Base-by-base conservation (phyloP, 2,329 filamentous ascomycete genomes). In the Beauveria bassiana region DNA sequence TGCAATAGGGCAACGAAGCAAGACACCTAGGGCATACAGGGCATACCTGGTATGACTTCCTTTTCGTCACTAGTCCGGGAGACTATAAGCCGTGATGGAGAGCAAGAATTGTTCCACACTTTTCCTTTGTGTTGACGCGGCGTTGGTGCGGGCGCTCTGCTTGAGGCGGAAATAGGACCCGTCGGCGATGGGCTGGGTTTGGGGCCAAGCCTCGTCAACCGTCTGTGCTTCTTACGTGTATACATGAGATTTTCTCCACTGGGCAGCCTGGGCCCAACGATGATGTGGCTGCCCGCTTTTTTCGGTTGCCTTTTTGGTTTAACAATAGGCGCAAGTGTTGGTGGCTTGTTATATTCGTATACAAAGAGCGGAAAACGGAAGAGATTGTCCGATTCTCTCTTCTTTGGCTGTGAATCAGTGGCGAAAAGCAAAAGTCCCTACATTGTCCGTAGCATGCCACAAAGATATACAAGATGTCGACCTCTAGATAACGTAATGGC, bases 121-220 rank as follows among this genome's bases (percentile, higher is more conserved):
- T 31, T 52, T 20, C 31, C 34, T 38, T 22, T 22, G 28, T 38
- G 20, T 20, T 40, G 31, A 34, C 40, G 28, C n/a, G 9, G 10
- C 46, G 22, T 50, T 51, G 31, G 56, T 59, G 56, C 56, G 56
- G 56, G 56, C 56, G 56, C 56, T 45, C 45, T 16, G 55, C 31
- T 58, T 50, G 31, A 22, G 31, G 34, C 56, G 56, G 56, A 59
- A 59, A 50, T 50, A 59, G 56, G 56, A n/a, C 55, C 34, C 45
- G 45, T 38, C 26, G 22, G 34, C 50, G 56, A 46, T 46, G 45
- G 56, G 46, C 43, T 57, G 56, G 56, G 45, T 14, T 43, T 24
- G 45, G 46, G 56, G 45, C 54, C 54, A 57, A 46, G 54, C 43
- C 54, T 57, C 22, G 40, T 24, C n/a, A 56, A 10, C 43, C 20